phyloP scores from a whole-genome alignment of 306 rosid species.

The Sophora flavescens region DNA sequence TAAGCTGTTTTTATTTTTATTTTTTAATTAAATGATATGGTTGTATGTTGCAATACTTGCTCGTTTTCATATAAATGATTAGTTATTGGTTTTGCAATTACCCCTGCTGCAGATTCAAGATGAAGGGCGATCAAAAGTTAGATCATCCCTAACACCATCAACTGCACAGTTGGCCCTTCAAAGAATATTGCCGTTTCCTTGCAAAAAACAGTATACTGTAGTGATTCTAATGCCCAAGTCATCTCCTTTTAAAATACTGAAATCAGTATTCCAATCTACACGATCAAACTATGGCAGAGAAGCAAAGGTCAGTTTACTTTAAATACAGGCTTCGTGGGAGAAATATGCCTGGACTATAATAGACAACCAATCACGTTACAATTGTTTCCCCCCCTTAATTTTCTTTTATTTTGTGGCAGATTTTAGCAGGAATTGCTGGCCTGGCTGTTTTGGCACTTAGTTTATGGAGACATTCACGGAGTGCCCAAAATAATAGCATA shows the following conservation, averaged over 20 bases:
- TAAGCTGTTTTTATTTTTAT: neutral
- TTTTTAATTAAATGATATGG: conserved; percentile 2
- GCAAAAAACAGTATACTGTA: conserved; percentile 83
- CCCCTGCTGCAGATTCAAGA: conserved; percentile 70
- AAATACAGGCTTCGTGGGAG: neutral
- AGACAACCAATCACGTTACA: conserved; percentile 3
- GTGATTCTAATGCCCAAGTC: conserved; percentile 84
- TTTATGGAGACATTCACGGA: conserved; percentile 78
- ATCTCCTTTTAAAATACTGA: conserved; percentile 63
- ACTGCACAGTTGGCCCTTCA: conserved; percentile 76
- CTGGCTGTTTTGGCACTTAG: conserved; percentile 64
- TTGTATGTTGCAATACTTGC: conserved; percentile 11
- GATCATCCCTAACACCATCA: conserved; percentile 66
- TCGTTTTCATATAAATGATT: conserved; percentile 29
- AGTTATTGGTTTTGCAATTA: conserved; percentile 23
- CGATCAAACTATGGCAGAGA: conserved; percentile 56
- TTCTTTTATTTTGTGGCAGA: conserved; percentile 56
- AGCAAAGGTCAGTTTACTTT: conserved; percentile 66
- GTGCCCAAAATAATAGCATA: conserved; percentile 56
- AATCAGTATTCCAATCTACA: conserved; percentile 63
- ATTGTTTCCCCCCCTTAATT: neutral
- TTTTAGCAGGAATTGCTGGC: conserved; percentile 72
- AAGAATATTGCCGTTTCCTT: conserved; percentile 82
- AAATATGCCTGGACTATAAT: conserved; percentile 23
- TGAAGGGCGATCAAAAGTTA: conserved; percentile 80